These are phyloP conservation scores for Pyronema omphalodes DNA, from an alignment of 495 filamentous ascomycete species.

Conservation along the genomic window DNA sequence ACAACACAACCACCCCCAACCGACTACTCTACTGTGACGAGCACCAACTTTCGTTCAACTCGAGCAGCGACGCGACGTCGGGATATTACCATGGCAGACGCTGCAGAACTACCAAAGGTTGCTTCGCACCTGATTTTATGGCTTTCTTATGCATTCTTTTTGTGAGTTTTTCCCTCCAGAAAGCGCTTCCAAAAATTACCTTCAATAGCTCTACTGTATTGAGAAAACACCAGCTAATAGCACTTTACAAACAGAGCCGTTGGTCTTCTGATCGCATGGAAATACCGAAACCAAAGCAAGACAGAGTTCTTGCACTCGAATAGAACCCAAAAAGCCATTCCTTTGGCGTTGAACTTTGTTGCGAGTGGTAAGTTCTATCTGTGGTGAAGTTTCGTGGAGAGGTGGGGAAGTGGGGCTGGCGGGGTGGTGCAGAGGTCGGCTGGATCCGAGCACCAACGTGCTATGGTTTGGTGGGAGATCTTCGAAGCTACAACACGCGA, in stretches of 20 bases:
- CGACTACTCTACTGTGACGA: too few species aligned
- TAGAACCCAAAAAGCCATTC: constrained; percentile 56
- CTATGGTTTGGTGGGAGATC: constrained; percentile 15
- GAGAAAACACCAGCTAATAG: too few species aligned
- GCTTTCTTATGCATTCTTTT: constrained; percentile 48
- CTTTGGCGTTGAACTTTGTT: constrained; percentile 64
- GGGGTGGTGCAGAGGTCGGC: constrained; percentile 31
- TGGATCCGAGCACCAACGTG: constrained; percentile 30
- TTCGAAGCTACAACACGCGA: constrained; percentile 14
- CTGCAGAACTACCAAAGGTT: too few species aligned
- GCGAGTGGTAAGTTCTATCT: constrained; percentile 55
- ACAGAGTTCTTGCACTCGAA: constrained; percentile 49
- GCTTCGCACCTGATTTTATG: constrained; percentile 65
- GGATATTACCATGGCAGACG: too few species aligned
- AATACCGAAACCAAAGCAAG: constrained; percentile 48
- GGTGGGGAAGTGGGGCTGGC: constrained; percentile 54
- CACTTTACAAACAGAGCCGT: constrained; percentile 30
- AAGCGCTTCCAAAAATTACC: too few species aligned
- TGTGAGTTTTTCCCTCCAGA: constrained; percentile 37
- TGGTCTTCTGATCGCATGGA: constrained; percentile 49
- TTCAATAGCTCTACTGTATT: too few species aligned
- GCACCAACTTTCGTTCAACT: too few species aligned
- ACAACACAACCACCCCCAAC: too few species aligned
- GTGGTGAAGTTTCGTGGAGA: constrained; percentile 6
- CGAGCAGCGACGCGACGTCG: too few species aligned